Evolutionary conservation across 2,329 filamentous ascomycete genomes (phyloP).

Genomic region (Cladosporium halotolerans): DNA sequence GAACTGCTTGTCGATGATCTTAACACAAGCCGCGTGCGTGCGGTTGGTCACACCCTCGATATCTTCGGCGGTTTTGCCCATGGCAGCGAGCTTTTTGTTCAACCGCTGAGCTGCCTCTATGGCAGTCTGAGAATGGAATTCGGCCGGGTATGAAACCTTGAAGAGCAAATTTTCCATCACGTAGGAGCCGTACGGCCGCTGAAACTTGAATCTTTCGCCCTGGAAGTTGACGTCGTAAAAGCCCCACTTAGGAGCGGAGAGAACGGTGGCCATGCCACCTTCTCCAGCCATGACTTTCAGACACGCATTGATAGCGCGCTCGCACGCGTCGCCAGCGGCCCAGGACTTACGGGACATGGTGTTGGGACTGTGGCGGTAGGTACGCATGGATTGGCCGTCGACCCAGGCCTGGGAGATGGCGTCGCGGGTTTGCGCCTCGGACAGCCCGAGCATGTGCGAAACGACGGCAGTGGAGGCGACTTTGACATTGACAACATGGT

Average conservation of each 20-base stretch:
- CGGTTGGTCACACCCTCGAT: slow-evolving; percentile 83
- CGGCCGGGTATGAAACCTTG: slow-evolving; percentile 98
- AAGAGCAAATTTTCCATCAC: slow-evolving; percentile 99
- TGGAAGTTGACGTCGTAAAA: slow-evolving; percentile 99
- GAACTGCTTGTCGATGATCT: no score
- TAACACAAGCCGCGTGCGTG: no score
- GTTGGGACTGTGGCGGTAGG: slow-evolving; percentile 95
- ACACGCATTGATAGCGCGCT: slow-evolving; percentile 94
- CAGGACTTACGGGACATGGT: slow-evolving; percentile 99
- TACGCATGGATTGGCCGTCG: slow-evolving; percentile 90
- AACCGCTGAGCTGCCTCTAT: slow-evolving; percentile 91
- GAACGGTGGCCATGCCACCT: slow-evolving; percentile 81
- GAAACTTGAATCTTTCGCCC: slow-evolving; percentile 92
- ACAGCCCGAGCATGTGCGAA: slow-evolving; percentile 87
- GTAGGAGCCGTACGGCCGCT: slow-evolving; percentile 93
- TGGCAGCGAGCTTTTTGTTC: slow-evolving; percentile 69
- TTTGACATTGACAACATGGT: slow-evolving; percentile 98
- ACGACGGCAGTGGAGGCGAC: slow-evolving; percentile 91
- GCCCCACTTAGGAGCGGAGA: slow-evolving; percentile 89
- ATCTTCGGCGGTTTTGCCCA: slow-evolving; percentile 87
- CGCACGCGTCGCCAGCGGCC: slow-evolving; percentile 96
- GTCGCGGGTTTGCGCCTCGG: slow-evolving; percentile 84
- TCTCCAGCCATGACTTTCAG: slow-evolving; percentile 97
- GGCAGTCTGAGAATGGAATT: slow-evolving; percentile 98
- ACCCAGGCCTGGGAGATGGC: slow-evolving; percentile 97